These are phyloP conservation scores for Mrakia blollopis DNA, from an alignment of 768 basidiomycete genomes.

Conservation along the genomic window DNA sequence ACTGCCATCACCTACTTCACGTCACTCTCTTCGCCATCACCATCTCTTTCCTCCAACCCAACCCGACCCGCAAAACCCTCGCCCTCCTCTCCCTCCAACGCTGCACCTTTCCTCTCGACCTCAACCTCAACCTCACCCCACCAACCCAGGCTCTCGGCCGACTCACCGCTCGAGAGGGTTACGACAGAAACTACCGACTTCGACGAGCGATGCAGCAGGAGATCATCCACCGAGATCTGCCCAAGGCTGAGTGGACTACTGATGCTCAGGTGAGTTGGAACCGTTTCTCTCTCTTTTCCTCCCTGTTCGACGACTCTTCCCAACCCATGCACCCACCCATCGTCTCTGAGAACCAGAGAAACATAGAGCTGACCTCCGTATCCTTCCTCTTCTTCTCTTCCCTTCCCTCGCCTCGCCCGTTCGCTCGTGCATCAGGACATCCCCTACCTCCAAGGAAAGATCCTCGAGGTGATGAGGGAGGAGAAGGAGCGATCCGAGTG, in stretches of 20 bases:
- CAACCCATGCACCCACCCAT: neutral
- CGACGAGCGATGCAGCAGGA: constrained; percentile 76
- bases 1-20: neutral
- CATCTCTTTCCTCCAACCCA: too few species aligned
- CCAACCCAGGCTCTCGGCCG: constrained; percentile 68
- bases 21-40: neutral
- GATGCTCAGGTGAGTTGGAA: constrained; percentile 58
- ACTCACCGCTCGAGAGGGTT: constrained; percentile 69
- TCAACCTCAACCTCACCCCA: constrained; percentile 47
- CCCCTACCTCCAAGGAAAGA: constrained; percentile 78
- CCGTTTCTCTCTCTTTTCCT: neutral
- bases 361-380: neutral
- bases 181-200: constrained; percentile 86
- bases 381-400: neutral
- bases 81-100: constrained; percentile 59
- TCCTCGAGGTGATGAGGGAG: constrained; percentile 68
- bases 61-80: neutral
- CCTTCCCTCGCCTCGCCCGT: neutral
- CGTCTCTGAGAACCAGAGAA: neutral
- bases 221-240: constrained; percentile 69
- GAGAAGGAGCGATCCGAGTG: constrained; percentile 68
- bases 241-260: constrained; percentile 74
- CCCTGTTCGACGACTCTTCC: neutral
- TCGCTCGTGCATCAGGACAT: constrained; percentile 57
- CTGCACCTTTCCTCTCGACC: constrained; percentile 54